Percentiles rank a stretch among this genome's conserved stretches.
Evolutionary conservation across 2,329 filamentous ascomycete species (phyloP).

Genomic region (Zasmidium citrigriseum): DNA sequence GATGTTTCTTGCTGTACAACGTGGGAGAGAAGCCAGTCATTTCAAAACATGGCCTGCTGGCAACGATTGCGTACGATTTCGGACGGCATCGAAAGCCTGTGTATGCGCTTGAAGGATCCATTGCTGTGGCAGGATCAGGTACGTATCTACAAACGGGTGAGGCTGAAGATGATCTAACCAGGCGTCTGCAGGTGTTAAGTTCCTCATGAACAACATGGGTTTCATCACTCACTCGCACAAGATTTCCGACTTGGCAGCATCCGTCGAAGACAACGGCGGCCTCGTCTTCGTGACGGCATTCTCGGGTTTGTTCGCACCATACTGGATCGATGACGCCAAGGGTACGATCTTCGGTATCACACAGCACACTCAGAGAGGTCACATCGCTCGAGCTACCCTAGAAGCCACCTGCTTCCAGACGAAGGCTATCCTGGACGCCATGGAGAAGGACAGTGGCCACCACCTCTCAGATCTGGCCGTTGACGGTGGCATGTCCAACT

Average conservation of each 20-base stretch:
- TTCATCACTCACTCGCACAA: constrained; percentile 65
- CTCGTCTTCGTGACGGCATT: constrained; percentile 88
- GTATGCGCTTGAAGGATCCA: constrained; percentile 79
- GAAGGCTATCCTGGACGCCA: constrained; percentile 86
- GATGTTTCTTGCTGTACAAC: constrained; percentile 87
- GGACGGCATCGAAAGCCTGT: constrained; percentile 55
- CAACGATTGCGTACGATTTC: constrained; percentile 87
- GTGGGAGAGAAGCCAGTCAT: constrained; percentile 83
- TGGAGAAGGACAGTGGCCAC: constrained; percentile 82
- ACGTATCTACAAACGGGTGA: not conserved
- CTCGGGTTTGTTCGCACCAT: constrained; percentile 85
- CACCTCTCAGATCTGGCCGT: constrained; percentile 75
- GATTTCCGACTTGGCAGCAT: constrained; percentile 64
- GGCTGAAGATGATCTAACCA: not conserved
- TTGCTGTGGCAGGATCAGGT: constrained; percentile 75
- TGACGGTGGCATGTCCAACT: constrained; percentile 87
- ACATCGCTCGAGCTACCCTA: constrained; percentile 85
- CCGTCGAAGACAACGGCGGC: constrained; percentile 75
- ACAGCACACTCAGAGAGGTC: constrained; percentile 77
- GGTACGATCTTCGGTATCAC: constrained; percentile 64
- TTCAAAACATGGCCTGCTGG: constrained; percentile 77
- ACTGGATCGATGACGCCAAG: constrained; percentile 92
- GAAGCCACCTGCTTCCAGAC: constrained; percentile 93
- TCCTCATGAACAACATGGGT: constrained; percentile 58
- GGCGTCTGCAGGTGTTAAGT: constrained; percentile 53